Percentiles rank a stretch among this genome's conserved stretches.
phyloP scores from a whole-genome alignment of 2,329 filamentous ascomycete genomes.

The Fusarium agapanthi region DNA sequence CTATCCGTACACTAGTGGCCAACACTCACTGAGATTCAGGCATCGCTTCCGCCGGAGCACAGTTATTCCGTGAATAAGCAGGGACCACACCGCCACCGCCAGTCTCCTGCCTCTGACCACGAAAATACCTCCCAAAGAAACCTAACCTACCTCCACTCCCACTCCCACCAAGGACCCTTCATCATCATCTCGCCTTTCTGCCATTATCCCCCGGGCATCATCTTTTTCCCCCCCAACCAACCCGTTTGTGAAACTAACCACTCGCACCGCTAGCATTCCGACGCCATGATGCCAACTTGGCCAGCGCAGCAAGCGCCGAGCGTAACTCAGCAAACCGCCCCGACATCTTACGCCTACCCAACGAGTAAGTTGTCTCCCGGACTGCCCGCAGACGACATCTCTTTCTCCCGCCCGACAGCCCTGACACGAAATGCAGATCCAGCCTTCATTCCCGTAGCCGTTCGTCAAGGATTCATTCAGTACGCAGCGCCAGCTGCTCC shows the following conservation, averaged over 20 bases:
- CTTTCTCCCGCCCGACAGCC: background rate
- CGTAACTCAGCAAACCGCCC: constrained; percentile 49
- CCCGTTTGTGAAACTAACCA: constrained; percentile 40
- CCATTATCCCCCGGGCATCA: constrained; percentile 17
- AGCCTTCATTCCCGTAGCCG: constrained; percentile 69
- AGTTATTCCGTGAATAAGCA: constrained; percentile 37
- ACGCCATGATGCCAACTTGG: constrained; percentile 51
- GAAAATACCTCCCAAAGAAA: constrained; percentile 38
- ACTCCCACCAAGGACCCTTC: constrained; percentile 7
- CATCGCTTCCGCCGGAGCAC: background rate
- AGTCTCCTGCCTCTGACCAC: constrained; percentile 14
- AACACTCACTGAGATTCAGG: background rate
- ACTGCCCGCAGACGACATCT: background rate
- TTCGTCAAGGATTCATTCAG: constrained; percentile 67
- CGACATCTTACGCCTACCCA: constrained; percentile 51
- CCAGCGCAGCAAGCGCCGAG: constrained; percentile 53
- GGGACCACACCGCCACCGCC: constrained; percentile 40
- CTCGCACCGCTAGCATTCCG: constrained; percentile 27
- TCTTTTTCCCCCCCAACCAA: constrained; percentile 11
- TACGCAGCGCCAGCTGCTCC: constrained; percentile 51
- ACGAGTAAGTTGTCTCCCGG: constrained; percentile 46
- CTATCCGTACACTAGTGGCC: background rate
- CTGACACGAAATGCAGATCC: constrained; percentile 52
- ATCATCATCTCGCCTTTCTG: constrained; percentile 14
- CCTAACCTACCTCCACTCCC: constrained; percentile 9